Conservation (phyloP, 257 asterid species). For the Voacanga thouarsii region DNA sequence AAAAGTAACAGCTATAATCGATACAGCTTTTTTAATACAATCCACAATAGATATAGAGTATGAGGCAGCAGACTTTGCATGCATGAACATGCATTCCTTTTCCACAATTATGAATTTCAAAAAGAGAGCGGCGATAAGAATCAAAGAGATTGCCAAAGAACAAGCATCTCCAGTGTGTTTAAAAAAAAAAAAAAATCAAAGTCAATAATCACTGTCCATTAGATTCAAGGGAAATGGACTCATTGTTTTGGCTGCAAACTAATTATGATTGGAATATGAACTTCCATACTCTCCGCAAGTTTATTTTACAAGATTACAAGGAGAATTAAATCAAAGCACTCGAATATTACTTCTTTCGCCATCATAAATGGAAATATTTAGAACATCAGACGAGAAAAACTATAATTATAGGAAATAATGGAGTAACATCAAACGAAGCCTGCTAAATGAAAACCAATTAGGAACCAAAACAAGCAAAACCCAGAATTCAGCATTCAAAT, state of each 20-base stretch:
- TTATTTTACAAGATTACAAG: neutral
- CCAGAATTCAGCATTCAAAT: slow-evolving; percentile 18
- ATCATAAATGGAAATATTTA: neutral
- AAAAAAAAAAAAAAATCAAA: neutral
- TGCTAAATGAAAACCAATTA: neutral
- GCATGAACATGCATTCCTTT: neutral
- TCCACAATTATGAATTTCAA: neutral
- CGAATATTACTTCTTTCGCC: neutral
- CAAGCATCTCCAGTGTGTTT: neutral
- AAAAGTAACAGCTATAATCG: neutral
- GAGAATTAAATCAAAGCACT: neutral
- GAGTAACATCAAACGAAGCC: neutral
- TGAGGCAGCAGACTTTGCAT: neutral
- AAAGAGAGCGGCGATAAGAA: neutral
- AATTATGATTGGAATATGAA: neutral
- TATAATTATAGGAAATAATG: neutral
- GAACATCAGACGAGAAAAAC: neutral
- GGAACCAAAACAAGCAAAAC: slow-evolving; percentile 3
- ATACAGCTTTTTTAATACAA: neutral
- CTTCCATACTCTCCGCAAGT: neutral
- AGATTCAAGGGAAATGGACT: neutral
- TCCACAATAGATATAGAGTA: neutral
- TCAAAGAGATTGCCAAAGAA: neutral
- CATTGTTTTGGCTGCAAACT: neutral
- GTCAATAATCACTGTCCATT: neutral